phyloP scores from a whole-genome alignment of 73 alveolate genomes.

The Paraurostyla sp. region DNA sequence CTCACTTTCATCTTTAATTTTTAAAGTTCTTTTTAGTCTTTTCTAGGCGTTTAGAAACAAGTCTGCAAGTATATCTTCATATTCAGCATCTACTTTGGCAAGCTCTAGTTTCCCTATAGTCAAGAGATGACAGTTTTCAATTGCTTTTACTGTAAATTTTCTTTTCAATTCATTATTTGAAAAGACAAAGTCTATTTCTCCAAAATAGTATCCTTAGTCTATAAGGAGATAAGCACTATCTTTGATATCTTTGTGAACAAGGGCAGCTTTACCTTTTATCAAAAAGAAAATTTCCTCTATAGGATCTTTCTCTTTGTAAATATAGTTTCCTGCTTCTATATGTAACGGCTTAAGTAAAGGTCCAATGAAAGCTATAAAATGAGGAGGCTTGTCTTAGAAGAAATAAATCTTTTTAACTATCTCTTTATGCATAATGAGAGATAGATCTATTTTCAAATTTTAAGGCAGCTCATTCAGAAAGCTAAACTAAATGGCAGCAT shows the following conservation, averaged over 20 bases:
- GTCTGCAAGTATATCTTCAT: slow-evolving; percentile 41
- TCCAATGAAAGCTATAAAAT: slow-evolving; percentile 78
- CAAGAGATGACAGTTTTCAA: slow-evolving; percentile 60
- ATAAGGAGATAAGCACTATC: slow-evolving; percentile 64
- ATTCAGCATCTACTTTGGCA: slow-evolving; percentile 43
- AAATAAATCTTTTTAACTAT: slow-evolving; percentile 65
- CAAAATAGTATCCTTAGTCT: slow-evolving; percentile 80
- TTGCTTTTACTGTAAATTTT: slow-evolving; percentile 66
- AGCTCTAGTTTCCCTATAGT: slow-evolving; percentile 27
- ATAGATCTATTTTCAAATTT: slow-evolving; percentile 87
- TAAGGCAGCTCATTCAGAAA: slow-evolving; percentile 92
- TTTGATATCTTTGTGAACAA: slow-evolving; percentile 67
- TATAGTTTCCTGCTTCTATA: slow-evolving; percentile 58
- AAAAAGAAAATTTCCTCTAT: slow-evolving; percentile 78
- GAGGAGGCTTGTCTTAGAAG: slow-evolving; percentile 70
- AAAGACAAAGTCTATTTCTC: slow-evolving; percentile 80
- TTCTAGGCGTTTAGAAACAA: slow-evolving; percentile 8
- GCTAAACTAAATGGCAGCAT: slow-evolving; percentile 72
- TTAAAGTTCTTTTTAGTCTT: slow-evolving; percentile 30
- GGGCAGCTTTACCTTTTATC: slow-evolving; percentile 71
- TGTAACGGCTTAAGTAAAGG: slow-evolving; percentile 82
- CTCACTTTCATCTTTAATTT: slow-evolving; percentile 42
- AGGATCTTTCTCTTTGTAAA: slow-evolving; percentile 83
- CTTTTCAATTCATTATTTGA: slow-evolving; percentile 38
- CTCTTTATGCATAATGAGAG: slow-evolving; percentile 76